Base-by-base conservation (phyloP, 2,329 filamentous ascomycete genomes). In the Ascocoryne sarcoides region DNA sequence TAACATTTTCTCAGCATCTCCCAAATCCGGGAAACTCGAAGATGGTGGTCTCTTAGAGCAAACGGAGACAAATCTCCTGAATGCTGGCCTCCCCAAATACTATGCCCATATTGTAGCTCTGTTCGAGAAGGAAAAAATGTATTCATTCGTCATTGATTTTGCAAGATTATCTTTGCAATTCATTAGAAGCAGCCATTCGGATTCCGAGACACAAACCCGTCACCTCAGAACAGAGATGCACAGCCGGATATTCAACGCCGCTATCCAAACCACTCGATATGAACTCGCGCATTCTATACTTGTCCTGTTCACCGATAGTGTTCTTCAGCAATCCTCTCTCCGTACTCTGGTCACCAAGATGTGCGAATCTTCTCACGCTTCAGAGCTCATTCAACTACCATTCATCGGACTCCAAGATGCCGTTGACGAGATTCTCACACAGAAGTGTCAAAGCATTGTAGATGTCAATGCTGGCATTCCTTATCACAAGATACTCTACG, bases 401-500 rank as follows among this genome's bases (percentile, higher is more conserved):
- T 89, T 94, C 58, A 76, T 84, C 0, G 79, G 80, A 15, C 75
- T 95, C 33, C 76, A 83, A 51, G 77, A 81, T 39, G 75, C 82
- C 17, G 82, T 95, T 14, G 90, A 98, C 57, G 76, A 79, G 4
- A 79, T 87, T 28, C 74, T 98, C 9, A 68, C 76, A 5, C 75
- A 79, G 26, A 76, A 85, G 53, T 87, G 84, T 58, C 76, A 76
- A 48, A 74, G 76, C 41, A 77, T 81, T 26, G 67, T 76, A 32
- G 82, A 86, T 41, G 73, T 86, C 28, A 69, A 67, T 42, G 67
- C 65, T 29, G 76, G 75, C 8, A 73, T 79, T 1, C 84, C 86
- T 3, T 94, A 89, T 58, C 85, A 92, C 58, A 84, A 90, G 54
- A 82, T 95, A 42, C 75, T 96, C 35, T 95, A 95, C 60, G 81